Evolutionary conservation across 139 green algal species (phyloP), one percentile per base, ranked within the genome.

Genomic region (Micractinium sp.): DNA sequence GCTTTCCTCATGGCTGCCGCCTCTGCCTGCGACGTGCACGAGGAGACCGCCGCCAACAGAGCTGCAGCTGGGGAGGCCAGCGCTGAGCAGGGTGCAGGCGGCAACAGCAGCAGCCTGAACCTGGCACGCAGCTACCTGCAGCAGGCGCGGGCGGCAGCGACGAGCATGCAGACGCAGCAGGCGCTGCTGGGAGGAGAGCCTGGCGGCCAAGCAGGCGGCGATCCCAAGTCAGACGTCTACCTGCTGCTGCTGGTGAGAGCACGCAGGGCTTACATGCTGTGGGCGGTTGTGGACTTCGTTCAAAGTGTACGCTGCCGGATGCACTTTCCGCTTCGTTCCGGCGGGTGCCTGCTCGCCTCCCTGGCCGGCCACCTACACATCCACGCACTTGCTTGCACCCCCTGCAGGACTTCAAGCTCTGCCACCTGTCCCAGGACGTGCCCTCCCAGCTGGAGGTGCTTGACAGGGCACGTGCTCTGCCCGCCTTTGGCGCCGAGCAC

Each of bases 1-100:
- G 87, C 87, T 9, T 90, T 87, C 41, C 63, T 90, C 35, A 80
- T 90, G 63, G 87, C 78, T 1, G 87, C 87, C 4, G 33, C 78
- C 13, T 35, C 36, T 7, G 61, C 78, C 9, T 56, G 36, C 20
- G 87, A 90, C 22, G 86, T 89, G 47, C 18, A 85, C 27, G 33
- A 85, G 60, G 29, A 41, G 60, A 61, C 60, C 13, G 81, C 82
- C 4, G 67, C 41, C n/a, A 47, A 47, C 33, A 0, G 2, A 36
- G 22, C 31, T 7, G 63, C 63, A 5, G 35, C 66, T 75, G 19
- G 13, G 31, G 29, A 66, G 20, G 82, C 82, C 9, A 22, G 14
- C 0, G 82, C 19, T n/a, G 61, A 15, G 38, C 5, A 33, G n/a
- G 33, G n/a, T 3, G 74, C 74, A 80, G 33, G 1, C 18, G 33